Evolutionary conservation across 805 yeast species (phyloP).

Genomic region (Metschnikowia picachoensis): DNA sequence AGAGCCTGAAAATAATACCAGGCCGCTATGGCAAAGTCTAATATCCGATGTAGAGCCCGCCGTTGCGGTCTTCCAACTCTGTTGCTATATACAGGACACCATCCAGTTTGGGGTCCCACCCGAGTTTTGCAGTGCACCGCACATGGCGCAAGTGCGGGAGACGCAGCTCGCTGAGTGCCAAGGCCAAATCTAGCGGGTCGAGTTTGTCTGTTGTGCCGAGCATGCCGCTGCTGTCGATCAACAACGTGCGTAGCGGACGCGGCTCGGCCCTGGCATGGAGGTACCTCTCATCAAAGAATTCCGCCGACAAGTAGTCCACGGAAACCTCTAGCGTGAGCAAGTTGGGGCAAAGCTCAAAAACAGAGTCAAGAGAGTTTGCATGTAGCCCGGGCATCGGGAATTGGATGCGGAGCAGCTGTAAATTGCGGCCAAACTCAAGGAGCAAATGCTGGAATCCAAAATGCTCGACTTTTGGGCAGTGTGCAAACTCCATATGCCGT

Average conservation of each 20-base stretch:
- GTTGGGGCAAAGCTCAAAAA: constrained; percentile 75
- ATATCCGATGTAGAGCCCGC: constrained; percentile 61
- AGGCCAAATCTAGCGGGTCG: constrained; percentile 83
- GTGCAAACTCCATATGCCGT: constrained; percentile 71
- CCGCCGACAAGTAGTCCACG: constrained; percentile 69
- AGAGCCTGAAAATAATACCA: too few species aligned
- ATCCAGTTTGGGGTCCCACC: constrained; percentile 68
- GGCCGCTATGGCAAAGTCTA: not conserved
- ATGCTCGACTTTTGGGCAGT: constrained; percentile 76
- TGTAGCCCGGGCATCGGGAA: constrained; percentile 86
- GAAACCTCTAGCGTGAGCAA: constrained; percentile 59
- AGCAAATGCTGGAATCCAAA: constrained; percentile 61
- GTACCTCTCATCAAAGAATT: constrained; percentile 34
- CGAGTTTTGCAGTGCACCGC: constrained; percentile 68
- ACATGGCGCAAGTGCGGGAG: constrained; percentile 64
- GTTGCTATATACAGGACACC: constrained; percentile 49
- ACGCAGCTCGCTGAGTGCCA: constrained; percentile 76
- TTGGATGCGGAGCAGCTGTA: constrained; percentile 60
- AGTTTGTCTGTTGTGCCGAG: constrained; percentile 78
- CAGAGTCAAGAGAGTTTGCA: constrained; percentile 65
- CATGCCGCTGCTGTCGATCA: constrained; percentile 81
- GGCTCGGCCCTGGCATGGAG: constrained; percentile 22
- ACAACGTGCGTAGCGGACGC: constrained; percentile 56
- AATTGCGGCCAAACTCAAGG: constrained; percentile 58
- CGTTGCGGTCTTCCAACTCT: constrained; percentile 69